Percentiles rank a stretch among this genome's conserved stretches.
phyloP scores from a whole-genome alignment of 352 stramenopile species.

The Phytophthora quininea region DNA sequence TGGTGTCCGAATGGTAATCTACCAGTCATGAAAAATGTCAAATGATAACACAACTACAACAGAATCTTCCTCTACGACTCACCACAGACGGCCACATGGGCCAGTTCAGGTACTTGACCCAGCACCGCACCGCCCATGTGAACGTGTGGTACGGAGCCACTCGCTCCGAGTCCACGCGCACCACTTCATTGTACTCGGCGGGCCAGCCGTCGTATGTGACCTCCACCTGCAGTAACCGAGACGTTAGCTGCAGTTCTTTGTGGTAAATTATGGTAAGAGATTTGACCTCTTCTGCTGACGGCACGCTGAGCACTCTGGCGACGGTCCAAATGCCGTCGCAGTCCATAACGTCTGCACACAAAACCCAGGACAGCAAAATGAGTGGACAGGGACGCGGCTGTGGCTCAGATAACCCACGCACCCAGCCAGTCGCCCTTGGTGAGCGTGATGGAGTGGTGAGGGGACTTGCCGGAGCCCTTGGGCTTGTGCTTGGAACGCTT shows the following conservation, averaged over 20 bases:
- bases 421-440: slow-evolving; percentile 38
- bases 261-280: background rate
- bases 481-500: background rate
- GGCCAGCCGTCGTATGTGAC: slow-evolving; percentile 77
- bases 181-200: slow-evolving; percentile 60
- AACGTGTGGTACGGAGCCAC: slow-evolving; percentile 77
- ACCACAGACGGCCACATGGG: slow-evolving; percentile 74
- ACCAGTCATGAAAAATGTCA: background rate
- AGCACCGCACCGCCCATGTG: slow-evolving; percentile 80
- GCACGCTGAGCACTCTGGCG: slow-evolving; percentile 46
- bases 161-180: slow-evolving; percentile 57
- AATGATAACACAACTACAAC: no score
- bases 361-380: background rate
- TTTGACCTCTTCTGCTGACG: slow-evolving; percentile 25
- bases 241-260: background rate
- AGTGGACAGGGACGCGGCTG: background rate
- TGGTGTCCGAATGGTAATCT: slow-evolving; percentile 69
- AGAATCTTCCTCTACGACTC: background rate
- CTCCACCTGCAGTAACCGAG: slow-evolving; percentile 42
- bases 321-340: slow-evolving; percentile 68
- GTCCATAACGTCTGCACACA: slow-evolving; percentile 58
- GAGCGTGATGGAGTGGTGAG: slow-evolving; percentile 9
- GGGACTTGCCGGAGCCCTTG: background rate
- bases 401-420: slow-evolving; percentile 1
- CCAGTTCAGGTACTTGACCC: slow-evolving; percentile 82